These are phyloP conservation scores for Penicillium desertorum DNA, from an alignment of 495 filamentous ascomycete genomes.

Conservation along the genomic window DNA sequence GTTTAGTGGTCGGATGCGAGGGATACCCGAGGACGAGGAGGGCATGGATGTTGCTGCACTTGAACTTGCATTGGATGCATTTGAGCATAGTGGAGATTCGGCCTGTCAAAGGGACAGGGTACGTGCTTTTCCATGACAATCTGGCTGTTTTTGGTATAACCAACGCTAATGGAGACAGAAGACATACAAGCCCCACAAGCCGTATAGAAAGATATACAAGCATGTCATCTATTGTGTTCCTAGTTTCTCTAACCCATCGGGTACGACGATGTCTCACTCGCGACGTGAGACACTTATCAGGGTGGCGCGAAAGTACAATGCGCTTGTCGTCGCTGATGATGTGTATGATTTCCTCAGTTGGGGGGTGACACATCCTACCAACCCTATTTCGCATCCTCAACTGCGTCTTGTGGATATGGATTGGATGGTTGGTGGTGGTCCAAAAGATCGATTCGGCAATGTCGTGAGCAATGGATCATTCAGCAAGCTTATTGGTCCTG, in stretches of 20 bases:
- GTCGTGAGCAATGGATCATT: slow-evolving; percentile 71
- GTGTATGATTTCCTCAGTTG: slow-evolving; percentile 76
- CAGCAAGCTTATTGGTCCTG: slow-evolving; percentile 67
- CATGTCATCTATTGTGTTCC: slow-evolving; percentile 74
- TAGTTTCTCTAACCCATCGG: slow-evolving; percentile 67
- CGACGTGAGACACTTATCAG: slow-evolving; percentile 54
- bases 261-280: slow-evolving; percentile 56
- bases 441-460: slow-evolving; percentile 58
- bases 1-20: slow-evolving; percentile 51
- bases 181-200: slow-evolving; percentile 26
- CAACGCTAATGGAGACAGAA: neutral
- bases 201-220: slow-evolving; percentile 59
- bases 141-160: neutral
- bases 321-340: slow-evolving; percentile 68
- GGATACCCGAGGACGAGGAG: slow-evolving; percentile 63
- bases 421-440: slow-evolving; percentile 40
- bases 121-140: neutral
- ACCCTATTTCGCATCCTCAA: slow-evolving; percentile 15
- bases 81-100: slow-evolving; percentile 14
- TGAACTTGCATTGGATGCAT: slow-evolving; percentile 39
- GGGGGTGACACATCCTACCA: slow-evolving; percentile 26
- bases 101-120: neutral
- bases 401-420: slow-evolving; percentile 69
- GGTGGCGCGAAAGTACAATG: slow-evolving; percentile 62
- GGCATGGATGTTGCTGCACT: slow-evolving; percentile 55